Percentiles rank a stretch among this genome's conserved stretches.
Evolutionary conservation across 2,329 filamentous ascomycete species (phyloP).

Genomic region (Nannizziopsis arthrosporioides): DNA sequence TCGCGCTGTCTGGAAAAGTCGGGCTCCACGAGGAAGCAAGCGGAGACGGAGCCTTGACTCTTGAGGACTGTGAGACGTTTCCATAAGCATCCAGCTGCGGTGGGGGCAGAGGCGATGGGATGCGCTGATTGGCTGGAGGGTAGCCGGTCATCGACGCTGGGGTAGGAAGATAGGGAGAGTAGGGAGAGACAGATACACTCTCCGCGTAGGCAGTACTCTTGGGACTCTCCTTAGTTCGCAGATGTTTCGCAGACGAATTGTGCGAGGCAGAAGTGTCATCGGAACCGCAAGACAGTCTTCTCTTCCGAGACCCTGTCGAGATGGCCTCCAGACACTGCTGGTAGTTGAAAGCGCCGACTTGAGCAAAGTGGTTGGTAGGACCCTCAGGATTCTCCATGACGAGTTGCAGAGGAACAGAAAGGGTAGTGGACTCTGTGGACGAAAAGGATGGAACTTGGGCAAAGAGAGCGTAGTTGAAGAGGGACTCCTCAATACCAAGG

Average conservation of each 20-base stretch:
- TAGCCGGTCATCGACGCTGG: slow-evolving; percentile 34
- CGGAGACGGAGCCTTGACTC: slow-evolving; percentile 39
- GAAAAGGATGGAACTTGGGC: slow-evolving; percentile 58
- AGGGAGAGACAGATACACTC: slow-evolving; percentile 38
- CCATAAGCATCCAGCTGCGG: slow-evolving; percentile 34
- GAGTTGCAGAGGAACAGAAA: slow-evolving; percentile 48
- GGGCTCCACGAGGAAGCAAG: slow-evolving; percentile 39
- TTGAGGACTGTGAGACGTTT: slow-evolving; percentile 29
- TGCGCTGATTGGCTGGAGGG: slow-evolving; percentile 28
- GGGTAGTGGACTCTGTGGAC: slow-evolving; percentile 44
- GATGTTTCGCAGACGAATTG: slow-evolving; percentile 40
- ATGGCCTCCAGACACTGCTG: slow-evolving; percentile 36
- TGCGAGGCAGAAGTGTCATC: slow-evolving; percentile 38
- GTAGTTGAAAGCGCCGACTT: slow-evolving; percentile 54
- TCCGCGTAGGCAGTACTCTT: slow-evolving; percentile 43
- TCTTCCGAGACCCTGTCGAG: slow-evolving; percentile 40
- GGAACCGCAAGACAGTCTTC: slow-evolving; percentile 44
- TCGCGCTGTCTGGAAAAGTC: slow-evolving; percentile 37
- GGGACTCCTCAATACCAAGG: slow-evolving; percentile 45
- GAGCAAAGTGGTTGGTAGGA: slow-evolving; percentile 39
- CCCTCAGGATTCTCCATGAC: slow-evolving; percentile 48
- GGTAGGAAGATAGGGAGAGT: slow-evolving; percentile 41
- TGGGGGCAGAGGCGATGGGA: slow-evolving; percentile 32
- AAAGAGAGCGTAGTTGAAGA: slow-evolving; percentile 59
- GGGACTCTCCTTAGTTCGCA: slow-evolving; percentile 34